Evolutionary conservation across 1,284 basidiomycete species (phyloP).

Genomic region (Sporisorium iseilematis-ciliati): DNA sequence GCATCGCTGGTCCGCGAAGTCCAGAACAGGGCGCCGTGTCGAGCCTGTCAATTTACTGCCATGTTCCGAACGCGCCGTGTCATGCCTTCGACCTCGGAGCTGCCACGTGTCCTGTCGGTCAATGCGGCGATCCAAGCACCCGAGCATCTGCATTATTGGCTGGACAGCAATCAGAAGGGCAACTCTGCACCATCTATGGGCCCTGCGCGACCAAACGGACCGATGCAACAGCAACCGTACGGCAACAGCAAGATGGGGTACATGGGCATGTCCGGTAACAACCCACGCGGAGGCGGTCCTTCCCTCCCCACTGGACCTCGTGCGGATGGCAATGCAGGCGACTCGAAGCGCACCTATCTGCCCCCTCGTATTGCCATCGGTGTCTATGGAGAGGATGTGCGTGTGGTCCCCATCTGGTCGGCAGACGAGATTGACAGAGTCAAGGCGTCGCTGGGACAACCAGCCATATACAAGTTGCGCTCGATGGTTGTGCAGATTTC

Average conservation of each 20-base stretch:
- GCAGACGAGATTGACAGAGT: conserved; percentile 33
- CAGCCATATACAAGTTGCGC: conserved; percentile 72
- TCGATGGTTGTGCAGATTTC: conserved; percentile 85
- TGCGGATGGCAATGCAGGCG: conserved; percentile 12
- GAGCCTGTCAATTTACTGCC: conserved; percentile 74
- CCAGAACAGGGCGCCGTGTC: conserved; percentile 86
- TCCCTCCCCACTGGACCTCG: conserved; percentile 21
- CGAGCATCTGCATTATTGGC: conserved; percentile 83
- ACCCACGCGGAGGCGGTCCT: conserved; percentile 18
- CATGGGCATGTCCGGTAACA: conserved; percentile 25
- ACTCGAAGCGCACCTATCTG: conserved; percentile 70
- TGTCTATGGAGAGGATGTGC: conserved; percentile 51
- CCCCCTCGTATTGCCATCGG: conserved; percentile 65
- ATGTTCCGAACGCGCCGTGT: conserved; percentile 77
- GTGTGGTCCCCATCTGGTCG: conserved; percentile 41
- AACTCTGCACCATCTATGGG: conserved; percentile 9
- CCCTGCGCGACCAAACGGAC: conserved; percentile 1
- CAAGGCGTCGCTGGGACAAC: conserved; percentile 18
- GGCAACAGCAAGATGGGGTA: conserved; percentile 22
- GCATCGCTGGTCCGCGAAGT: conserved; percentile 84
- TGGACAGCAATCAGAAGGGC: conserved; percentile 72
- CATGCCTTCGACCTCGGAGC: conserved; percentile 72
- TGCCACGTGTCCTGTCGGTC: conserved; percentile 88
- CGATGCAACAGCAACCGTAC: conserved; percentile 19
- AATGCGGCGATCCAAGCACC: conserved; percentile 85